phyloP scores from a whole-genome alignment of 768 basidiomycete species.

The Harrya chromipes region DNA sequence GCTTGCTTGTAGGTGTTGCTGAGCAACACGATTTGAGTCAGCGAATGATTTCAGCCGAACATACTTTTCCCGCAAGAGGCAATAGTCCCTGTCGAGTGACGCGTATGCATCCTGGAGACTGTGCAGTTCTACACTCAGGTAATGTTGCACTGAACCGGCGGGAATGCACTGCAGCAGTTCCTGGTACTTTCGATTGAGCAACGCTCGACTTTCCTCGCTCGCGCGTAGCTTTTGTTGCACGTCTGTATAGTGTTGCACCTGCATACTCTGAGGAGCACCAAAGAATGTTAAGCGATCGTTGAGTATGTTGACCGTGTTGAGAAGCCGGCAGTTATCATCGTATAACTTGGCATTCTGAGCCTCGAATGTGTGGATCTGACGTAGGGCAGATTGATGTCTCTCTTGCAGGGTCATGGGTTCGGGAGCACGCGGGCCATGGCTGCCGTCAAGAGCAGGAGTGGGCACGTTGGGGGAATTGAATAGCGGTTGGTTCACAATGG shows the following conservation, averaged over 20 bases:
- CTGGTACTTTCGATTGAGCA: slow-evolving; percentile 24
- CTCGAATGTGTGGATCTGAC: slow-evolving; percentile 33
- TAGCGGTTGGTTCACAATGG: background rate
- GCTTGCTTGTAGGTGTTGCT: slow-evolving; percentile 12
- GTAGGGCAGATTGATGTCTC: slow-evolving; percentile 18
- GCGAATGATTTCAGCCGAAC: slow-evolving; percentile 8
- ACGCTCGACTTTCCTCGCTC: slow-evolving; percentile 17
- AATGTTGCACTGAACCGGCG: slow-evolving; percentile 13
- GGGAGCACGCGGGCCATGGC: slow-evolving; percentile 39
- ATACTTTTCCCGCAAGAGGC: slow-evolving; percentile 22
- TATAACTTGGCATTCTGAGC: slow-evolving; percentile 33
- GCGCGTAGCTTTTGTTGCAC: slow-evolving; percentile 27
- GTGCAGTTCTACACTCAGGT: slow-evolving; percentile 19
- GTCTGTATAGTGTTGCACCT: slow-evolving; percentile 16
- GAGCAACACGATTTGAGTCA: slow-evolving; percentile 3
- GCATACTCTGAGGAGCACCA: slow-evolving; percentile 14
- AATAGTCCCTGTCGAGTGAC: slow-evolving; percentile 22
- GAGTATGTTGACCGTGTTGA: slow-evolving; percentile 27
- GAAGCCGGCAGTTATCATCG: slow-evolving; percentile 37
- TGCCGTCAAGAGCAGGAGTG: background rate
- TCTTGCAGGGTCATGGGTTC: slow-evolving; percentile 42
- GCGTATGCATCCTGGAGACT: slow-evolving; percentile 14
- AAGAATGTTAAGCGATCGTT: slow-evolving; percentile 28
- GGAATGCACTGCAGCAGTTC: slow-evolving; percentile 18
- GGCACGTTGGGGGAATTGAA: slow-evolving; percentile 5